These are phyloP conservation scores for Boletus rubroflammeus DNA, from an alignment of 768 basidiomycete species.

Conservation along the genomic window DNA sequence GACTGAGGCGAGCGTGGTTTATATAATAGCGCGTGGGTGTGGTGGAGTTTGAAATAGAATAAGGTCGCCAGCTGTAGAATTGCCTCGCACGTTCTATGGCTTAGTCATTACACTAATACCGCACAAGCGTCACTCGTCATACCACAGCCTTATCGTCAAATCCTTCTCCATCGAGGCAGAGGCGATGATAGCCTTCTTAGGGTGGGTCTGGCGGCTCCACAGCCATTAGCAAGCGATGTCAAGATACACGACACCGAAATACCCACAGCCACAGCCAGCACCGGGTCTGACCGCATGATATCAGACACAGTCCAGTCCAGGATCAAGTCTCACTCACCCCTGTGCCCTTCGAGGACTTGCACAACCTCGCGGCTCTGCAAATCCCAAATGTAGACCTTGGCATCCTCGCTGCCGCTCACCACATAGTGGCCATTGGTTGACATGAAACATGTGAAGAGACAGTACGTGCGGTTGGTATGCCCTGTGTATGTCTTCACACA, in stretches of 20 bases:
- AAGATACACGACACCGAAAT: conserved; percentile 4
- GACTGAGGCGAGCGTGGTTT: conserved; percentile 9
- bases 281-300: conserved; percentile 41
- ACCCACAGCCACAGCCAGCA: conserved; percentile 74
- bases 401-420: conserved; percentile 87
- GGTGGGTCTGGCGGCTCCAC: conserved; percentile 68
- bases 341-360: conserved; percentile 75
- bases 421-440: conserved; percentile 61
- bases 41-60: conserved; percentile 15
- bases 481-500: conserved; percentile 92
- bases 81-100: conserved; percentile 5
- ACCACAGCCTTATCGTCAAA: conserved; percentile 79
- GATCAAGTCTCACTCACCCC: conserved; percentile 46
- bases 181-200: conserved; percentile 69
- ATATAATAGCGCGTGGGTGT: conserved; percentile 8
- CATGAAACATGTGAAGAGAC: conserved; percentile 66
- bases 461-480: conserved; percentile 83
- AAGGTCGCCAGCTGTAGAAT: background rate
- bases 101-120: background rate
- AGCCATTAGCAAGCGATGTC: conserved; percentile 4
- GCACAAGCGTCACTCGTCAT: conserved; percentile 42
- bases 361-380: conserved; percentile 74
- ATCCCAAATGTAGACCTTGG: conserved; percentile 87
- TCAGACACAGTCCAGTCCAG: background rate
- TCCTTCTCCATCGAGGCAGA: conserved; percentile 92